Evolutionary conservation across 192 early-diverging fungal genomes (phyloP), one percentile per base, ranked within the genome.

Genomic region (Mortierella antarctica): DNA sequence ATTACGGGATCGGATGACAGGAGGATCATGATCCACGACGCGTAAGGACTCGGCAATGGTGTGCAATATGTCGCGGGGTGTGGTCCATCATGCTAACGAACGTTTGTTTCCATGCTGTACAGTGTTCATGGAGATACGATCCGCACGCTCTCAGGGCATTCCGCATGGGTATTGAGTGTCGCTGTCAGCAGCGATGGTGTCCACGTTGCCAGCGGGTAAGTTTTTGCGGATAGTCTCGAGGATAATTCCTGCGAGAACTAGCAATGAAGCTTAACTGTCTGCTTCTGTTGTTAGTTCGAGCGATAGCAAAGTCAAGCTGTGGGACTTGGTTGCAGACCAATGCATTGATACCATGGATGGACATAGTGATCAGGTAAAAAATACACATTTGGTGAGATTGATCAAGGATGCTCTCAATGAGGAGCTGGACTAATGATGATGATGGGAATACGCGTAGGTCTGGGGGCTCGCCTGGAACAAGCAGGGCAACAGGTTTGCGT

Each of bases 391-490:
- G 21, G 17, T 62, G 4, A 6, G 9, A 48, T 23, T 31, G 31
- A 31, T 31, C 31, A 31, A 2, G 3, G 3, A 2, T 31, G 31
- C 4, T 12, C 4, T 51, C 50, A 51, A 12, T 51, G 50, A 51
- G 13, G 12, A 15, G 50, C 31, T 51, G n/a, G 11, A 60, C 50
- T 42, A 67, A 66, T 31, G 41, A 73, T 74, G 61, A 42, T 23
- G 44, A 31, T 31, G 31, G 31, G 31, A 31, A 31, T 31, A 31
- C 31, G 31, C 31, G 8, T 70, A 92, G 89, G 92, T 96, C 23
- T 96, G 94, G 95, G 92, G 92, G 13, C 84, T 95, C 15, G 91
- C 92, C 4, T 96, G 91, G 84, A 94, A 92, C 83, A 87, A 90
- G 55, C 89, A 93, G 42, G 93, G 94, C 7, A 86, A 90, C 39